Conservation (phyloP, 164 flowering plant species). For the Berberis thunbergii region DNA sequence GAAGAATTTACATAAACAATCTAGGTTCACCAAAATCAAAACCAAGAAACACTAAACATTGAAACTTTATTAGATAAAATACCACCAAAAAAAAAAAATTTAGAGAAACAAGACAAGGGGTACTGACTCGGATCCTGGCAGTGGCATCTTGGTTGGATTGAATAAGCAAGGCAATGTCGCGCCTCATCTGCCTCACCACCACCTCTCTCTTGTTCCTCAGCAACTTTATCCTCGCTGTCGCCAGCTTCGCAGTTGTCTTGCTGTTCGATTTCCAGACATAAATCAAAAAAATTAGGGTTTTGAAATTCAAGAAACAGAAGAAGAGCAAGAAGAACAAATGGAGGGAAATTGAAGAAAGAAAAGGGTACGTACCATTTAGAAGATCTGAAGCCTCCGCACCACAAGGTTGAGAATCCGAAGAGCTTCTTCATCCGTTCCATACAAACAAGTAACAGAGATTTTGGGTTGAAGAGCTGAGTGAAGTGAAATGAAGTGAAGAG, state of each 20-base stretch:
- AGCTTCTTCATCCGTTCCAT: no score
- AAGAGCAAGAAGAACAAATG: no score
- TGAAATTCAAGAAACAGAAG: not conserved
- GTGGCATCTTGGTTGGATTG: slow-evolving; percentile 84
- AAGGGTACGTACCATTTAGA: slow-evolving; percentile 60
- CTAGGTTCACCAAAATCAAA: no score
- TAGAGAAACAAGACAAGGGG: no score
- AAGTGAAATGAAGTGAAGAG: no score
- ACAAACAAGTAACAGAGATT: no score
- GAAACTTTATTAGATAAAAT: no score
- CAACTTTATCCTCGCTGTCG: slow-evolving; percentile 79
- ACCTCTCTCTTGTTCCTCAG: slow-evolving; percentile 86
- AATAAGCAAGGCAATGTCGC: slow-evolving; percentile 86
- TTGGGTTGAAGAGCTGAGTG: no score
- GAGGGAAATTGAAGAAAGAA: no score
- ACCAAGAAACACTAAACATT: no score
- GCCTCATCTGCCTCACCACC: slow-evolving; percentile 83
- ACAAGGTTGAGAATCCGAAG: slow-evolving; percentile 30
- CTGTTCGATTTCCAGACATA: slow-evolving; percentile 18
- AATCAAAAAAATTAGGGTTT: not conserved
- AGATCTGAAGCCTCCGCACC: slow-evolving; percentile 57
- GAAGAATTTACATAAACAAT: no score
- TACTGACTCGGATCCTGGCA: slow-evolving; percentile 72
- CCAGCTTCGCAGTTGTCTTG: slow-evolving; percentile 31
- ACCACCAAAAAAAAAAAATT: no score